These are phyloP conservation scores for Kwoniella shandongensis DNA, from an alignment of 768 basidiomycete species.

Conservation along the genomic window DNA sequence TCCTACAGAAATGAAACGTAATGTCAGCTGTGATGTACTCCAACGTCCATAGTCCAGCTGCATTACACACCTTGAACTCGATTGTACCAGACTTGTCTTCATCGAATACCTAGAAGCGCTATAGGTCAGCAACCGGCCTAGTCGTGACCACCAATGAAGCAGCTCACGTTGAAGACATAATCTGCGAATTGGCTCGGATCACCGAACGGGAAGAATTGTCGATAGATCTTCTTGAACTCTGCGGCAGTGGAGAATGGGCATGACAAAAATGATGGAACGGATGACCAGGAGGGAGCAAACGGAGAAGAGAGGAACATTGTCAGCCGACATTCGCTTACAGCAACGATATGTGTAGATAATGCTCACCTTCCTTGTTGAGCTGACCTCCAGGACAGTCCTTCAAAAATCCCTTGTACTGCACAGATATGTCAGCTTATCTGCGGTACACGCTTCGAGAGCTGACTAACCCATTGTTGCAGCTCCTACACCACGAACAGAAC, in stretches of 20 bases:
- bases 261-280: neutral
- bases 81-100: slow-evolving; percentile 64
- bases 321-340: neutral
- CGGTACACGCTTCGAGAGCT: neutral
- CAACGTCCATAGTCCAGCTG: neutral
- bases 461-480: slow-evolving; percentile 51
- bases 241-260: neutral
- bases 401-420: slow-evolving; percentile 96
- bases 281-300: neutral
- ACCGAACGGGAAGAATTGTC: slow-evolving; percentile 99
- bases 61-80: slow-evolving; percentile 80
- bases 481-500: slow-evolving; percentile 27
- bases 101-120: slow-evolving; percentile 53
- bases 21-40: neutral
- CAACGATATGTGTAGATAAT: neutral
- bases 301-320: neutral
- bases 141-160: neutral
- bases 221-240: slow-evolving; percentile 96
- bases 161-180: slow-evolving; percentile 88
- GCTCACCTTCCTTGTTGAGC: slow-evolving; percentile 71
- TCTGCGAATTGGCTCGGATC: slow-evolving; percentile 96
- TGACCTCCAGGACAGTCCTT: slow-evolving; percentile 98
- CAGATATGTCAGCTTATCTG: slow-evolving; percentile 13
- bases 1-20: slow-evolving; percentile 29
- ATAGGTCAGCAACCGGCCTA: too few relatives aligned